Base-by-base conservation (phyloP, 176 grass and related monocot genomes). In the Paspalum vaginatum region DNA sequence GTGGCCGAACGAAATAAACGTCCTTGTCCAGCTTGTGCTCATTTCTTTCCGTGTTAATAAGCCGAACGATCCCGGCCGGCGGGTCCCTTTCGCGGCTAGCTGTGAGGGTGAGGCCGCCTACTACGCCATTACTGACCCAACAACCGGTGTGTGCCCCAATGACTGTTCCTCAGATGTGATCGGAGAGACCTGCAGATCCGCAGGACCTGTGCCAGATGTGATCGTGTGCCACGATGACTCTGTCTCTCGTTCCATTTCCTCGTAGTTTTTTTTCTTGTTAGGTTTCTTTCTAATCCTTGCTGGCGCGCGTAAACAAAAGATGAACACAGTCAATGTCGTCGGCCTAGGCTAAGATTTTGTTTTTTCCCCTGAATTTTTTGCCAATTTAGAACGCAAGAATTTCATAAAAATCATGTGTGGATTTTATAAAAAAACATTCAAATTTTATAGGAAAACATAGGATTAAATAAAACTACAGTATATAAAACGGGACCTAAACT, bases 121-220 rank as follows among this genome's bases (percentile, higher is more conserved):
- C n/a, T 52, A 50, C 67, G 11, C 62, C 87, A 80, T 61, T 47
- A 88, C 54, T 9, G 76, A 17, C 20, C 47, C 66, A 83, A 73
- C 67, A 73, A 81, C 49, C 61, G 20, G 51, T 22, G 20, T 74
- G 44, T 44, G 17, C 0, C 10, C 13, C 13, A n/a, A 20, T 8
- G 6, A 7, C 66, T 68, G 21, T 65, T 74, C 11, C 22, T 26
- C 7, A 16, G 60, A 74, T n/a, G 32, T 32, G 32, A 32, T 32
- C 32, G 32, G 32, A 32, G 32, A 47, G 8, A 74, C 74, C 51
- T 12, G 52, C 21, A 76, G 63, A 74, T 80, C 51, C 18, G 52
- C 21, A 76, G 63, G 17, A 38, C 56, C 48, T 32, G 59, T 16
- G 72, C 46, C 20, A 37, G 40, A 16, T 70, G 56, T 64, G 46